A percentile compares a stretch with the other conserved stretches of the same genome.
phyloP scores from a whole-genome alignment of 2,329 filamentous ascomycete species.

The Nothophaeocryptopus gaeumannii region DNA sequence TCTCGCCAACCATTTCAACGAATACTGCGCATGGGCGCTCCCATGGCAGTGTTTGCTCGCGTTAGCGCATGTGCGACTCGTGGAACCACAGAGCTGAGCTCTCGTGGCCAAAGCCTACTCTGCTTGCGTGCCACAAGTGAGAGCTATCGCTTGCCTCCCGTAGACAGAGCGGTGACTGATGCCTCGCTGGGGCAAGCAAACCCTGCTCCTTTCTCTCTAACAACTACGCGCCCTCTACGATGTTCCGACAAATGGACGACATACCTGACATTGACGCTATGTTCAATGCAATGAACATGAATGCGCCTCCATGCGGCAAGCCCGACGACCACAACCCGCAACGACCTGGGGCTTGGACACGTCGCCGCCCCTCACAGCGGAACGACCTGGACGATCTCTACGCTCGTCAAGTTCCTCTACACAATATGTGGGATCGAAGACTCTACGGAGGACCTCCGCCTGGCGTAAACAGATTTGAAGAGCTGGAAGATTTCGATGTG shows the following conservation, averaged over 20 bases:
- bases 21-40: background rate
- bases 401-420: too few relatives aligned
- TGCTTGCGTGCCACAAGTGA: too few relatives aligned
- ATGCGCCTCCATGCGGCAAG: slow-evolving; percentile 2
- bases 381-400: too few relatives aligned
- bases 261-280: slow-evolving; percentile 8
- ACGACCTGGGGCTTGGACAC: slow-evolving; percentile 5
- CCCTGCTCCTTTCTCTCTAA: too few relatives aligned
- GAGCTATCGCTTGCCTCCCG: too few relatives aligned
- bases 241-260: background rate
- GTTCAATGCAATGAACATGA: slow-evolving; percentile 12
- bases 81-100: background rate
- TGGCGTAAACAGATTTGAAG: slow-evolving; percentile 4
- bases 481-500: slow-evolving; percentile 9
- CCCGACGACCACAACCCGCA: background rate
- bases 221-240: too few relatives aligned
- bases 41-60: slow-evolving; percentile 8
- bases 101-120: too few relatives aligned
- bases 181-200: too few relatives aligned
- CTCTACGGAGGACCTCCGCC: slow-evolving; percentile 5
- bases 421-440: slow-evolving; percentile 7
- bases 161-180: too few relatives aligned
- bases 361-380: background rate
- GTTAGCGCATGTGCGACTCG: slow-evolving; percentile 8
- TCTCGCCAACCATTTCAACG: background rate